Evolutionary conservation across 805 yeast genomes (phyloP), one percentile per base, ranked within the genome.

Genomic region (Candida railenensis): DNA sequence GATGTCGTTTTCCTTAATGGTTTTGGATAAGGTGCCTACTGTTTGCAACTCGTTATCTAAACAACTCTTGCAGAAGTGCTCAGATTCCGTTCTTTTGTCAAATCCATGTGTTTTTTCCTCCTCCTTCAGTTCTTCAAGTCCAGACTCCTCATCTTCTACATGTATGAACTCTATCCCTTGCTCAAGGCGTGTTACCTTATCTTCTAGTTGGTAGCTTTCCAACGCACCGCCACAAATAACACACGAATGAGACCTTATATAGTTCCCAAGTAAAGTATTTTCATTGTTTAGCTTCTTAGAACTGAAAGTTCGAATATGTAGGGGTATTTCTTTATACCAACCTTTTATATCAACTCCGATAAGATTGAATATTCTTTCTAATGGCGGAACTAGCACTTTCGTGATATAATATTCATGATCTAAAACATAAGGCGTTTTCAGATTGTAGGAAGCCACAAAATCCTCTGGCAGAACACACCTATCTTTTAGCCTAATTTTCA

Each of bases 391-490:
- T 40, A 94, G 64, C 2, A 89, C 89, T 57, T 88, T 85, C 2
- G 78, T 78, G 41, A 94, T 89, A 63, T 94, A 94, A 59, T 94
- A 94, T 34, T 87, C 89, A 18, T 85, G 75, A 57, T 94, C 99
- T 16, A 94, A 61, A 40, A 72, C 76, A 46, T 76, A 59, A 5
- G 39, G 39, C 3, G 50, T 22, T 55, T 61, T 75, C 43, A 46
- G 71, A 1, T 45, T 39, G 33, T 57, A 61, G 49, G 69, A 60
- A 1, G 65, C 56, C n/a, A 91, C 59, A 49, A 85, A 80, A 30
- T 83, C 90, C 44, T 79, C 84, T 0, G 98, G 97, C 0, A 94
- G 70, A 2, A 88, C 74, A 46, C 92, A 85, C 20, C 96, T 72
- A 50, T 92, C 96, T 47, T 85, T 77, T 21, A 94, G 66, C 9